These are phyloP conservation scores for Alternaria infectoria DNA, from an alignment of 2,329 filamentous ascomycete species.

Conservation along the genomic window DNA sequence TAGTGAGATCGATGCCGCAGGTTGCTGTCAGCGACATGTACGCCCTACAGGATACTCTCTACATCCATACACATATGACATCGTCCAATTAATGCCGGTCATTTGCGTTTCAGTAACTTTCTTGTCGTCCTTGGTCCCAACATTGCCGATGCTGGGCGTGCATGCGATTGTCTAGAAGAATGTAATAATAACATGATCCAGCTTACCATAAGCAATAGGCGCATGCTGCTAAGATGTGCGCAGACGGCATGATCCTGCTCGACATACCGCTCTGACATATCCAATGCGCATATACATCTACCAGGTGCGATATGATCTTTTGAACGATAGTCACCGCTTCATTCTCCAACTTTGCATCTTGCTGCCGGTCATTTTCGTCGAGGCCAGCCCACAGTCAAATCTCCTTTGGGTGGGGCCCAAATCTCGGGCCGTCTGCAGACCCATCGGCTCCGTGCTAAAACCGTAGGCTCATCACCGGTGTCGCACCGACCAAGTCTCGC, in stretches of 20 bases:
- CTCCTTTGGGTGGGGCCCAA: constrained; percentile 13
- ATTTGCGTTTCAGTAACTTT: neutral
- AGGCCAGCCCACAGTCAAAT: neutral
- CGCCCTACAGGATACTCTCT: neutral
- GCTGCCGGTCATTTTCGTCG: neutral
- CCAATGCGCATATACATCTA: neutral
- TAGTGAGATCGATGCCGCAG: neutral
- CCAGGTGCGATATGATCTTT: neutral
- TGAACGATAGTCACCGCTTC: neutral
- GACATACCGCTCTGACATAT: neutral
- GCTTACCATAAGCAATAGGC: neutral
- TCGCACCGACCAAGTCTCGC: constrained; percentile 19
- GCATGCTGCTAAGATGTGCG: neutral
- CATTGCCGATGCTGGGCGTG: neutral
- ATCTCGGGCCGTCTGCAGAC: constrained; percentile 11
- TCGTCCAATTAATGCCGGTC: neutral
- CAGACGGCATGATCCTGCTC: neutral
- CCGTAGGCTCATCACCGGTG: constrained; percentile 18
- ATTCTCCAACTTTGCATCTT: neutral
- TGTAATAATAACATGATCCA: neutral
- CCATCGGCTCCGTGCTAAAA: constrained; percentile 14
- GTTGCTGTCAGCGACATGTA: neutral
- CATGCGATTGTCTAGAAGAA: neutral
- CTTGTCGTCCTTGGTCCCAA: neutral
- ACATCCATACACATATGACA: neutral